Base-by-base conservation (phyloP, 2,329 filamentous ascomycete species). In the Hymenoscyphus albidus region DNA sequence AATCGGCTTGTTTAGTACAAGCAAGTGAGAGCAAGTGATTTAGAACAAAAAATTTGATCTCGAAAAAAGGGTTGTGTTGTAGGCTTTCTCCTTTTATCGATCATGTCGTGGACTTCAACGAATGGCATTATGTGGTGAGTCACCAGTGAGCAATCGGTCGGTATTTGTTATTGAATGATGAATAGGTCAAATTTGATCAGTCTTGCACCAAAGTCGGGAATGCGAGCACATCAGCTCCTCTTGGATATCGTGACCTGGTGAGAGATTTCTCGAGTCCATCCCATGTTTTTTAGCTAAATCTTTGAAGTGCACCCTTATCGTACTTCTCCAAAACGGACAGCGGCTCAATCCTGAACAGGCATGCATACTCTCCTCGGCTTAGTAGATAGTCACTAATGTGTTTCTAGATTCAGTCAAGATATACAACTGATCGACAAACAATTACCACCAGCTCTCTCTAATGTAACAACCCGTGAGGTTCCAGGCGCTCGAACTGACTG, bases 271-370 rank as follows among this genome's bases (percentile, higher is more conserved):
- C 14, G 35, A 42, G 40, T n/a, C 7, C 2, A 57, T 62, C 9
- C 9, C 7, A 38, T 14, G 31, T 27, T 27, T 2, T 27, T 7
- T n/a, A 35, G 16, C 61, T 69, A 27, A 67, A 69, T 4, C 44
- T 40, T 31, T 35, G 27, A 6, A 80, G 77, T 32, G 80, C 80
- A 2, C 76, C 78, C 0, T 68, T 81, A 1, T 74, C 72, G 1
- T 79, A 77, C 27, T 80, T 81, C 61, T 78, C 77, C 0, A 70
- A 65, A 2, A 79, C 77, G 0, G 78, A 81, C 16, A 74, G 72
- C 3, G 80, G 80, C 3, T 75, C 75, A 0, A 77, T 79, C 2
- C 72, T 80, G 7, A 81, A 79, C 38, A 72, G 80, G 77, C 77
- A 69, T 27, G 27, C 27, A 27, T 27, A 27, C 2, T 27, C 27